Base-by-base conservation (phyloP, 2,329 filamentous ascomycete species). In the Pseudogymnoascus sp. region DNA sequence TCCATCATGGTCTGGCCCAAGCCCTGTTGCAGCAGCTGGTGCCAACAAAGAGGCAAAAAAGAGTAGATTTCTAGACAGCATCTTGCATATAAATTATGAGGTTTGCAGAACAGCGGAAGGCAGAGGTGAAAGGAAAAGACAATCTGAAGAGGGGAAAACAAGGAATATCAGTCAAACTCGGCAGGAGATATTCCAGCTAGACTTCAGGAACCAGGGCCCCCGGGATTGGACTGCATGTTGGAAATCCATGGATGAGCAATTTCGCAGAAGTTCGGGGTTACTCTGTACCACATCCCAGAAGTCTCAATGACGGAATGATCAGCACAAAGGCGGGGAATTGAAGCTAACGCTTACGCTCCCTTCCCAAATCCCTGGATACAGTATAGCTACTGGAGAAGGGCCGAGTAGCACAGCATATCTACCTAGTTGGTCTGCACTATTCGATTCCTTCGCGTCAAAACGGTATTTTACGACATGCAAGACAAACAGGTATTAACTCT, bases 1-100 rank as follows among this genome's bases (percentile, higher is more conserved):
- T 65, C 85, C 85, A 67, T 86, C 74, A 66, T 77, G 73, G 70
- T 87, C 84, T 0, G 84, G 80, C 21, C 75, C 73, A 35, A 68
- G 61, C 61, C 29, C 60, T 13, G 61, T 66, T 2, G 61, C 17
- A 3, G 58, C 65, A 15, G 65, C 42, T 12, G 63, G 38, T 15
- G 59, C 12, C 58, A 13, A 64, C 59, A 59, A 35, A 61, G 36
- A 70, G 41, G 17, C 63, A 61, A 29, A 65, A 59, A 27, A 33
- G 29, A 62, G 31, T 15, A 68, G 25, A 39, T 65, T 21, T 59
- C 58, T n/a, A 38, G 62, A 61, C 27, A 62, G 62, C 62, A 69
- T 71, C n/a, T 59, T 68, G 63, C 63, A 31, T 35, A 17, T 27
- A 33, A 55, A 29, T 17, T 48, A 13, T 29, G 48, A 33, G 5